Evolutionary conservation across 192 early-diverging fungal genomes (phyloP), one percentile per base, ranked within the genome.

Genomic region (Geranomyces michiganensis): DNA sequence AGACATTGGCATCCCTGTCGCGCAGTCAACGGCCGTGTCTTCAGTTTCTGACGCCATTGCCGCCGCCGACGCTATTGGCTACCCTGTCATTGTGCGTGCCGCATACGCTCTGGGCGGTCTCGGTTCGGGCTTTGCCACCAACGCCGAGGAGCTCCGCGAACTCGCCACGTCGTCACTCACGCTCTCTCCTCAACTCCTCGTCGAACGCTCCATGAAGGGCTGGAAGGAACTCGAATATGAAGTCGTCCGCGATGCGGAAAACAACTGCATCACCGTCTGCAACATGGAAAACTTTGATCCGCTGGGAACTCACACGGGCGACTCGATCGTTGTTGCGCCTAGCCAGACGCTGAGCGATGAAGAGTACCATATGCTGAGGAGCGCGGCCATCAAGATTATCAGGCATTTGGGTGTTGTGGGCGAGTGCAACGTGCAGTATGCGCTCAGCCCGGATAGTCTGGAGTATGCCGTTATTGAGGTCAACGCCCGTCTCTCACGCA

Each of bases 221-320:
- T 99, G 96, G 96, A 99, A 99, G 83, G 96, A 99, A 84, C 89
- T 99, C 48, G 96, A 99, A 80, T 96, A 99, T 77, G 96, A 99
- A 79, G 96, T 99, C 45, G 96, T 99, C 8, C 90, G 96, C 53
- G 96, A 99, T 79, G 87, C 88, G 72, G 79, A 84, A 27, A 90
- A 99, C 82, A 99, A 99, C 84, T 99, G 96, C 80, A 96, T 99
- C 73, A 99, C 96, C 27, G 96, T 98, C 59, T 98, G 95, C 85
- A 97, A 98, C 80, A 98, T 98, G 96, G 95, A 99, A 80, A 99
- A 99, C 90, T 99, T 99, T 88, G 96, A 99, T 76, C 96, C 96
- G 46, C 88, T 99, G 30, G 97, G 97, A 56, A 97, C 96, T 68
- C 97, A 99, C 78, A 99, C 97, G n/a, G 97, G 97, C 60, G 97